A percentile compares a stretch with the other conserved stretches of the same genome.
These are phyloP conservation scores for Pleurotus cornucopiae DNA, from an alignment of 768 basidiomycete genomes.

Conservation along the genomic window DNA sequence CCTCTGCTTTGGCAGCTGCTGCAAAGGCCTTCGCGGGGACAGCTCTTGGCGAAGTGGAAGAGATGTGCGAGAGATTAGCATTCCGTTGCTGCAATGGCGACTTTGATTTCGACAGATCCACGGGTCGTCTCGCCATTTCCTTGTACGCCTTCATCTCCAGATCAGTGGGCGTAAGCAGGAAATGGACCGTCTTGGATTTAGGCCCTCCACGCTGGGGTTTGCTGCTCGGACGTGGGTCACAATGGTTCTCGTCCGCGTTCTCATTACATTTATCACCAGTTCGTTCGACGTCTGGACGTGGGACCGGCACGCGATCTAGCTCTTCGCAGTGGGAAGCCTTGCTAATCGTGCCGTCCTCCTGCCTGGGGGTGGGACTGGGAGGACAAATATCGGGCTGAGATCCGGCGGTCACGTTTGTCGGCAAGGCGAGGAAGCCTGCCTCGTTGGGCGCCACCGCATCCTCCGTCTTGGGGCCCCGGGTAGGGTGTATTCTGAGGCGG, in stretches of 20 bases:
- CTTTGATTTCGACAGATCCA: neutral
- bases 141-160: neutral
- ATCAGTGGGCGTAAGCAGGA: neutral
- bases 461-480: slow-evolving; percentile 1
- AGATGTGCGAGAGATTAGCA: neutral
- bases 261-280: neutral
- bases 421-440: neutral
- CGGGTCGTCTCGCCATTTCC: neutral
- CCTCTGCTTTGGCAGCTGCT: neutral
- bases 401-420: neutral
- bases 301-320: neutral
- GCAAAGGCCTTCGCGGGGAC: neutral
- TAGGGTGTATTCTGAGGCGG: neutral
- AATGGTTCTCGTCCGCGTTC: neutral
- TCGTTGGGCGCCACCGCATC: neutral
- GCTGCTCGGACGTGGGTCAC: neutral
- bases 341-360: neutral
- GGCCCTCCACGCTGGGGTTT: neutral
- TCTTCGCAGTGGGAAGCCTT: neutral
- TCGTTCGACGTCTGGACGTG: neutral
- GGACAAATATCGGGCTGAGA: neutral
- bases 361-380: no score
- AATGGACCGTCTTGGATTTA: neutral
- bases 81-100: neutral
- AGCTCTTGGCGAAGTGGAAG: neutral